Base-by-base conservation (phyloP, 2,329 filamentous ascomycete genomes). In the Akanthomyces muscarius region DNA sequence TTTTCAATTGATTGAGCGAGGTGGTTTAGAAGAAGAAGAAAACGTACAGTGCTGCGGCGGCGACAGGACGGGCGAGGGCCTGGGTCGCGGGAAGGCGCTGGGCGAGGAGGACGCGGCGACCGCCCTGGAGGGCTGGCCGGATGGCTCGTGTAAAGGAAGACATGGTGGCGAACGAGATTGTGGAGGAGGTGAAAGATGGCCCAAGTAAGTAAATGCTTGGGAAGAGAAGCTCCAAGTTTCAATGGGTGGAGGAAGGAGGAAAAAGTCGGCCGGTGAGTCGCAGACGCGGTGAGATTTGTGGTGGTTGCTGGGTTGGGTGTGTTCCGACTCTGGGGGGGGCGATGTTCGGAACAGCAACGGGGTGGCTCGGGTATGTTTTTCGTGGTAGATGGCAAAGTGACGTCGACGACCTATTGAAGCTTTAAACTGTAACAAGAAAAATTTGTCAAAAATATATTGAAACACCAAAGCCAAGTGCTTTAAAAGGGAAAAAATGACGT, bases 61-160 rank as follows among this genome's bases (percentile, higher is more conserved):
- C 63, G 52, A 69, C 63, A 25, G 67, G 65, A 25, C 70, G 65
- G 44, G 70, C 68, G 23, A 69, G 56, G 55, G 65, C 62, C 30
- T 48, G 36, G 44, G 62, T 58, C 45, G 70, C 65, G 61, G 72
- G 69, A 25, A 72, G 66, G 54, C 71, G 69, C 66, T 71, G 71
- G 58, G 70, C 69, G 55, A 77, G 70, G 84, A 70, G 71, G 58
- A 69, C 71, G 65, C 76, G 74, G 65, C 76, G 74, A 67, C 80
- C 76, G 69, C 76, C 77, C 66, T 79, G 78, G 65, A 85, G 69
- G 38, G 78, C 81, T 64, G 83, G 83, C 67, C 83, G 78, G 66
- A 86, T 68, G 30, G 77, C 77, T 73, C 82, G 76, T 62, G 80
- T 75, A 63, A 85, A 74, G 30, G 81, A 81, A 63, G 80, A 83